phyloP scores from a whole-genome alignment of 139 green algal genomes.

The Chlorella ohadii region DNA sequence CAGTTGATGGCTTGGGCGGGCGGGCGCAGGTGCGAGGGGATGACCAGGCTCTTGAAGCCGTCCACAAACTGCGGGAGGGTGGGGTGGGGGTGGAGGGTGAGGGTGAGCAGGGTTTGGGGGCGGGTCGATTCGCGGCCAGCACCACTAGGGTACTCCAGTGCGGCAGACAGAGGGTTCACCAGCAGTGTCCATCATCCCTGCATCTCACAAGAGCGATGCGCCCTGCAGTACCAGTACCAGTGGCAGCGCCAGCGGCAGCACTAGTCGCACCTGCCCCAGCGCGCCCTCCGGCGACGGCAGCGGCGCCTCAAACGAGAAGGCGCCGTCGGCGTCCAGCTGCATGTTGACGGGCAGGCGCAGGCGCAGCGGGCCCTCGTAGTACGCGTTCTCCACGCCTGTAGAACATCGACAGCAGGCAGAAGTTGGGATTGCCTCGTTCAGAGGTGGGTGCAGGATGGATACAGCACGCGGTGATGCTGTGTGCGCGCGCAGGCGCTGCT shows the following conservation, averaged over 20 bases:
- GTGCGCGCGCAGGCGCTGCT: no score
- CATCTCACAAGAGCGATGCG: no score
- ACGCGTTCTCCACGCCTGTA: slow-evolving; percentile 59
- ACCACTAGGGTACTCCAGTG: no score
- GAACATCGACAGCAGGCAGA: no score
- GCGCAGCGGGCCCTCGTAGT: slow-evolving; percentile 77
- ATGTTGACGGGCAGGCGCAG: slow-evolving; percentile 57
- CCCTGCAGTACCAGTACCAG: no score
- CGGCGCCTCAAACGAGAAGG: slow-evolving; percentile 63
- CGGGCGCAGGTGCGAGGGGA: slow-evolving; percentile 64
- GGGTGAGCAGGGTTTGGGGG: no score
- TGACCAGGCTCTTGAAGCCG: slow-evolving; percentile 57
- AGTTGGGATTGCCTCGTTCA: no score
- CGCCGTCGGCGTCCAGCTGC: slow-evolving; percentile 59
- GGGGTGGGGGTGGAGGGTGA: not conserved
- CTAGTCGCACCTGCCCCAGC: slow-evolving; percentile 29
- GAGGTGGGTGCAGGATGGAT: not conserved
- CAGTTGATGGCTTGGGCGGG: slow-evolving; percentile 46
- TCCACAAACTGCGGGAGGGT: slow-evolving; percentile 56
- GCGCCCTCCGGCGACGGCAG: slow-evolving; percentile 57
- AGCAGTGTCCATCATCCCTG: no score
- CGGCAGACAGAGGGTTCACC: no score
- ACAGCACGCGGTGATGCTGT: no score
- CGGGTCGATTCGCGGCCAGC: no score
- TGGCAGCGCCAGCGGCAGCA: no score